Conservation (phyloP, 179 eudicot genomes). For the Silene noctiflora region DNA sequence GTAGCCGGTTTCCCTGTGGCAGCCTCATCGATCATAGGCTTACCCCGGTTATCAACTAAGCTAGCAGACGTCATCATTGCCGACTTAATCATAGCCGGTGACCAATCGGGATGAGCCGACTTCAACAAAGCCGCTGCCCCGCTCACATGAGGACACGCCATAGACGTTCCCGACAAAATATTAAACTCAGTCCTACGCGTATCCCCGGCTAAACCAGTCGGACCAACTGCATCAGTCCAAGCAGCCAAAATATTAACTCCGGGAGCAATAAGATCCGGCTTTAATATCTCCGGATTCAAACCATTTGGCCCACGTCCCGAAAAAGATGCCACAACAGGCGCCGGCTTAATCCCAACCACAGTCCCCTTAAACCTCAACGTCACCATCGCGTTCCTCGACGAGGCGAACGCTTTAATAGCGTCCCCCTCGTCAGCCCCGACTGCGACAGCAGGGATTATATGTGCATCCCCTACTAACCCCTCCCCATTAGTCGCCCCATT, state of each 20-base stretch:
- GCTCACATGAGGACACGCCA: conserved; percentile 92
- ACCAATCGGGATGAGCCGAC: conserved; percentile 91
- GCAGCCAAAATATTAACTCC: conserved; percentile 91
- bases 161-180: conserved; percentile 88
- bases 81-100: conserved; percentile 78
- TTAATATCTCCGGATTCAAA: conserved; percentile 83
- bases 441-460: conserved; percentile 70
- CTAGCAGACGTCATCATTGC: conserved; percentile 96
- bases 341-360: conserved; percentile 70
- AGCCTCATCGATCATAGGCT: conserved; percentile 66
- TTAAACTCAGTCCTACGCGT: conserved; percentile 72
- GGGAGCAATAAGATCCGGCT: conserved; percentile 93
- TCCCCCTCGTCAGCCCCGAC: conserved; percentile 81
- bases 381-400: conserved; percentile 40
- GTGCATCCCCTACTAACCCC: conserved; percentile 92
- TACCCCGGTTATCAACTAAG: conserved; percentile 45
- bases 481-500: conserved; percentile 81
- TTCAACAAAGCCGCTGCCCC: conserved; percentile 95
- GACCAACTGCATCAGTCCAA: conserved; percentile 92
- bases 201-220: conserved; percentile 76
- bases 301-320: conserved; percentile 94
- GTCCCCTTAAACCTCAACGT: conserved; percentile 72
- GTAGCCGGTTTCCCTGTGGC: conserved; percentile 56
- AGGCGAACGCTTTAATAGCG: conserved; percentile 51
- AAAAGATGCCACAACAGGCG: conserved; percentile 91